phyloP scores from a whole-genome alignment of 768 basidiomycete species.

The Leccinum arenicola region DNA sequence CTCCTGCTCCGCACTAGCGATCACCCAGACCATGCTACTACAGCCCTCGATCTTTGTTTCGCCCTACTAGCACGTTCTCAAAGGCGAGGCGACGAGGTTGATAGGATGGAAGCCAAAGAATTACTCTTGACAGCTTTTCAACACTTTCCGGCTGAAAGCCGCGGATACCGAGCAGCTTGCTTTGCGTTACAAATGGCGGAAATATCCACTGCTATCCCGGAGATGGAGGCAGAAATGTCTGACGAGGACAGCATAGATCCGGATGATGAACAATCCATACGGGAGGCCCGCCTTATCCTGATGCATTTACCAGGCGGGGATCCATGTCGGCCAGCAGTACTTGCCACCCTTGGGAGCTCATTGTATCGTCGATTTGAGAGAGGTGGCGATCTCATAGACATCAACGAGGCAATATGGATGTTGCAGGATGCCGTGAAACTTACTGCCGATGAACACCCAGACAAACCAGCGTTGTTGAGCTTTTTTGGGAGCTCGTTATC shows the following conservation, averaged over 20 bases:
- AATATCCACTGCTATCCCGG: background rate
- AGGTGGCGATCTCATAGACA: background rate
- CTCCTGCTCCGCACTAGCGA: background rate
- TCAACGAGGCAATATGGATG: background rate
- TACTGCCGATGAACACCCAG: background rate
- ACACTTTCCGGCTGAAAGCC: background rate
- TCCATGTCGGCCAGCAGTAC: background rate
- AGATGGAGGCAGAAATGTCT: background rate
- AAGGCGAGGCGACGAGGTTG: background rate
- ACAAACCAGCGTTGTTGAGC: background rate
- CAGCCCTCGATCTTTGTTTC: background rate
- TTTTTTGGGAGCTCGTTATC: background rate
- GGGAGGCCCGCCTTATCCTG: background rate
- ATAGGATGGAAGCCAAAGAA: background rate
- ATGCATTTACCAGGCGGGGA: background rate
- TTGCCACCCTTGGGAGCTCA: background rate
- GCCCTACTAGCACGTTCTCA: background rate
- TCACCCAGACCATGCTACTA: background rate
- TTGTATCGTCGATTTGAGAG: background rate
- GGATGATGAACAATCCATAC: background rate
- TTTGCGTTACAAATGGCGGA: background rate
- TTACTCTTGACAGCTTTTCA: background rate
- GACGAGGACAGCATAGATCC: background rate
- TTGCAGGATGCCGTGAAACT: background rate
- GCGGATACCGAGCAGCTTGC: background rate